phyloP scores from a whole-genome alignment of 768 basidiomycete genomes.

The Hericium coralloides region DNA sequence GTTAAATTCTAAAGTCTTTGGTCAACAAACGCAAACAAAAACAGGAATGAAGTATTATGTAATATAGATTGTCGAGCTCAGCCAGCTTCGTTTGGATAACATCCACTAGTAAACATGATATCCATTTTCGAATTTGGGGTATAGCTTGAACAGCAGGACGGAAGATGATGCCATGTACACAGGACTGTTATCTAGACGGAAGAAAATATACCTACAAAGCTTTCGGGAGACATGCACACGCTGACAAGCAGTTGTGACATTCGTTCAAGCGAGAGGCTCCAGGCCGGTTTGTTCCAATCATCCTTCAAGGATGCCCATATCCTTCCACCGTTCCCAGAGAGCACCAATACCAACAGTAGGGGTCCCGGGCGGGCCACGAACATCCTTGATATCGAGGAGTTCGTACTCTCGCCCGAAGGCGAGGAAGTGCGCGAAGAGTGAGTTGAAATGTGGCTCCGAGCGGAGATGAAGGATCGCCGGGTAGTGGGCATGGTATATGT shows the following conservation, averaged over 20 bases:
- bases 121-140: too few relatives aligned
- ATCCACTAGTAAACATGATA: too few relatives aligned
- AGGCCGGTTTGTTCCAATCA: slow-evolving; percentile 6
- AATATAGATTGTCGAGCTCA: too few relatives aligned
- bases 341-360: slow-evolving; percentile 59
- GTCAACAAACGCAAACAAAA: not conserved
- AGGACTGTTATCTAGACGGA: too few relatives aligned
- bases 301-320: slow-evolving; percentile 65
- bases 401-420: slow-evolving; percentile 95
- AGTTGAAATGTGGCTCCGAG: slow-evolving; percentile 93
- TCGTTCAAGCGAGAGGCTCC: too few relatives aligned
- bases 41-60: too few relatives aligned
- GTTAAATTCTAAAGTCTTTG: not conserved
- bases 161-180: too few relatives aligned
- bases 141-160: too few relatives aligned
- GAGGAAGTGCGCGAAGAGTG: slow-evolving; percentile 94
- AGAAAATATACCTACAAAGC: too few relatives aligned
- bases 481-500: slow-evolving; percentile 95
- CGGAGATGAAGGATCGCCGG: slow-evolving; percentile 85
- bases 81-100: too few relatives aligned
- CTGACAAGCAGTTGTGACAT: too few relatives aligned
- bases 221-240: too few relatives aligned
- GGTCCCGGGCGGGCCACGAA: slow-evolving; percentile 56
- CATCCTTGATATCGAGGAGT: slow-evolving; percentile 80
- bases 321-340: slow-evolving; percentile 86